phyloP scores from a whole-genome alignment of 345 rosid species.

The Eucalyptus regnans region DNA sequence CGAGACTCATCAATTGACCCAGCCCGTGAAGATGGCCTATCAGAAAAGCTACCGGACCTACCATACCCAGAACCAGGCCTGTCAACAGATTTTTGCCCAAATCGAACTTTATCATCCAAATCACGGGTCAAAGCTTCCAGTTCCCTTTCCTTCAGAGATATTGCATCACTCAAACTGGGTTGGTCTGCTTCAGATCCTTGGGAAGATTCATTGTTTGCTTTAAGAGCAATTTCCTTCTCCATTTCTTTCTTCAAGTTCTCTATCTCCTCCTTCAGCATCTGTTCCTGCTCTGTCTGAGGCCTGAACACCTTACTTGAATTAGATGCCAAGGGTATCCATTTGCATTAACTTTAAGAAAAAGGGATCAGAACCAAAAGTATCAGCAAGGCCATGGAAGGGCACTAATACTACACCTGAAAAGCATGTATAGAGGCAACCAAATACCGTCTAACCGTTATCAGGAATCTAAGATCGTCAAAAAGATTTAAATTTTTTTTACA shows the following conservation, averaged over 20 bases:
- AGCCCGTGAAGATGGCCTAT: constrained; percentile 70
- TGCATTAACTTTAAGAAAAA: neutral
- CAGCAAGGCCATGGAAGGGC: neutral
- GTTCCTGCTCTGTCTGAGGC: constrained; percentile 84
- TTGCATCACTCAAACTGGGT: constrained; percentile 13
- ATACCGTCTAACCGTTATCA: neutral
- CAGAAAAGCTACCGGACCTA: constrained; percentile 44
- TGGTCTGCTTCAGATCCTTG: constrained; percentile 23
- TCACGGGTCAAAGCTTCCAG: constrained; percentile 51
- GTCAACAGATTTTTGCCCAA: constrained; percentile 62
- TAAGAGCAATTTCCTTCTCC: constrained; percentile 16
- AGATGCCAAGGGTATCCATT: neutral
- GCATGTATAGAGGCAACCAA: neutral
- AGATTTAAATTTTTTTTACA: neutral
- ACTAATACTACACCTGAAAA: neutral
- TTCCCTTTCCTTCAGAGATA: constrained; percentile 55
- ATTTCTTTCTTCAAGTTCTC: constrained; percentile 37
- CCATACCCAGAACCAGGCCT: constrained; percentile 80
- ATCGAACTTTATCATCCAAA: constrained; percentile 71
- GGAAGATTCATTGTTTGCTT: constrained; percentile 18
- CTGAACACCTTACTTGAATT: constrained; percentile 25
- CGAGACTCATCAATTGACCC: constrained; percentile 77
- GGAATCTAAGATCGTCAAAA: neutral
- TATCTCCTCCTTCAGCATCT: constrained; percentile 52
- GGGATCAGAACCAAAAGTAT: neutral